phyloP scores from a whole-genome alignment of 768 basidiomycete genomes.

The Auricularia sp. region DNA sequence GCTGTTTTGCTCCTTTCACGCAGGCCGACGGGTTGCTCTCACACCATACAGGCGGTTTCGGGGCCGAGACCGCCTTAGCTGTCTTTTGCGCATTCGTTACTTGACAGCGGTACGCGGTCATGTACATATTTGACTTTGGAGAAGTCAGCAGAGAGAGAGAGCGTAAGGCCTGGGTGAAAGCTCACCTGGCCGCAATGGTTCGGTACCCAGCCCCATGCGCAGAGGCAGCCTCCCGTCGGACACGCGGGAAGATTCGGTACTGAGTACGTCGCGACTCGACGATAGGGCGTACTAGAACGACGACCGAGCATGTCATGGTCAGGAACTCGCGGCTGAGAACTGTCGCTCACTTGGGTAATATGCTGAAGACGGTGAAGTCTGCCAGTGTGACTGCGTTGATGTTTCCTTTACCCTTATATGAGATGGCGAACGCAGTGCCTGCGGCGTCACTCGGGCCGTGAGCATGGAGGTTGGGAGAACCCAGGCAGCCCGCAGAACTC shows the following conservation, averaged over 20 bases:
- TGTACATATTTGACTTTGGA: no score
- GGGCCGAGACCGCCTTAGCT: no score
- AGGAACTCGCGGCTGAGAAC: no score
- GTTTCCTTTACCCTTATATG: neutral
- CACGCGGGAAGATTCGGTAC: neutral
- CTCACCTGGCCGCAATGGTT: constrained; percentile 3
- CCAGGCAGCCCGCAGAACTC: neutral
- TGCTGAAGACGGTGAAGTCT: constrained; percentile 1
- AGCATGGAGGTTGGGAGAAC: constrained; percentile 5
- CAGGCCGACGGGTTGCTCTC: no score
- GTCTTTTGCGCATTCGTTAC: no score
- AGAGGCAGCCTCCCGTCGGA: constrained; percentile 5
- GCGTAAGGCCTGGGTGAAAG: neutral
- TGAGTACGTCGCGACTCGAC: neutral
- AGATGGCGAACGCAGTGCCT: constrained; percentile 7
- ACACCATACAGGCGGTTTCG: no score
- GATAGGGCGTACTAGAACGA: no score
- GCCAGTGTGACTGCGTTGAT: constrained; percentile 1
- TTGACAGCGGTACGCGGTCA: no score
- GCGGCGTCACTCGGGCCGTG: neutral
- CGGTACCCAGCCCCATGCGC: constrained; percentile 6
- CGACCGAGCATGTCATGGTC: no score
- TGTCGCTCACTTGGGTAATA: no score
- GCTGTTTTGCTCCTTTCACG: no score
- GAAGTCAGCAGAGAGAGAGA: no score